Evolutionary conservation across 768 basidiomycete genomes (phyloP), one percentile per base, ranked within the genome.

Genomic region (Termitomyces bulborhizus): DNA sequence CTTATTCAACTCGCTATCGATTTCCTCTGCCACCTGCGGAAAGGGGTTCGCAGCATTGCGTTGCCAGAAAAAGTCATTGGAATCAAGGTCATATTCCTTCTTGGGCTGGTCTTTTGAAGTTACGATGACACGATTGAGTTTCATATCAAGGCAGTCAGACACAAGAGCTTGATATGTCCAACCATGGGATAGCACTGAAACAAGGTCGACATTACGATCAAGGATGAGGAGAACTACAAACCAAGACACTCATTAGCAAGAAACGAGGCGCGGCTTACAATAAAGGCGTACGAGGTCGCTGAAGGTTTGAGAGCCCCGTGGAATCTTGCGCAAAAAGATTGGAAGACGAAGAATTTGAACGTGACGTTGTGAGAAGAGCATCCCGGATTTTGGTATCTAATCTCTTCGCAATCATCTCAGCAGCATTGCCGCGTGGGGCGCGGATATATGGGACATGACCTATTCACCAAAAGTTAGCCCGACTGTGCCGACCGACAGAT

Each of bases 91-190:
- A 63, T 98, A 98, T 0, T 91, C 86, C 50, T 81, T 70, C 73
- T 93, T 88, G 71, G 87, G 82, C 59, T 70, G 66, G 59, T 80
- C 79, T 52, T 87, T 79, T 50, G 81, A 80, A 1, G 84, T 78
- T 32, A 99, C 86, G 1, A 91, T 84, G 6, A 99, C 93, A 6
- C 96, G 85, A 69, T 98, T 98, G 16, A 99, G 81, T 69, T 91
- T 95, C 78, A 99, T 95, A 55, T 96, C 90, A 36, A 99, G 83
- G 61, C 97, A 98, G 67, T 99, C 97, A 26, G 96, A 97, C 1
- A 98, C 90, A 29, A 99, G 83, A 0, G 97, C 93, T 71, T 99
- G 97, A 64, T 99, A 99, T 39, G 97, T 98, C 97, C 97, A 99
- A 3, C 95, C 95, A 65, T 99, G 97, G 1, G 90, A 88, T 18